These are phyloP conservation scores for Cladosporium sp. DNA, from an alignment of 2,329 filamentous ascomycete species.

Conservation along the genomic window DNA sequence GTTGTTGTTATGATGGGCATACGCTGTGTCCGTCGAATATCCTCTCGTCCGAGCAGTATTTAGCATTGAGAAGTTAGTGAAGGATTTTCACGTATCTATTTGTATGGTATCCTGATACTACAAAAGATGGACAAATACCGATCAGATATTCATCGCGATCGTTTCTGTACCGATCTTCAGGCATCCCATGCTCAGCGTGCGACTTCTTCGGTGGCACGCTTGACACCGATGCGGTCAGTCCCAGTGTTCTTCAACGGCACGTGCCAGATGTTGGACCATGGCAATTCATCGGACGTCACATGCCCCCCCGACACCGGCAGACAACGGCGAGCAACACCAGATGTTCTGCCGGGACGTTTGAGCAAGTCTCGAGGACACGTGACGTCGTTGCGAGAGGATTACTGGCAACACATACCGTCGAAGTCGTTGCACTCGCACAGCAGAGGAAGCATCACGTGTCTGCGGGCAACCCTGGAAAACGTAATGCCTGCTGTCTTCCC, in stretches of 20 bases:
- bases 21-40: neutral
- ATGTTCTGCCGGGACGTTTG: neutral
- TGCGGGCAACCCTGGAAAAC: neutral
- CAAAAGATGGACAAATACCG: neutral
- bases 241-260: constrained; percentile 16
- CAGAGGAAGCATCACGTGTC: neutral
- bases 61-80: neutral
- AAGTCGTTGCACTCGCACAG: neutral
- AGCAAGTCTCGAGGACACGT: neutral
- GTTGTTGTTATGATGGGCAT: neutral
- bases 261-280: constrained; percentile 9
- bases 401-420: neutral
- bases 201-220: constrained; percentile 2
- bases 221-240: neutral
- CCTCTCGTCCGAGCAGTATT: neutral
- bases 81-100: neutral
- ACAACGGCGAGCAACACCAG: neutral
- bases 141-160: neutral
- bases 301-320: constrained; percentile 2
- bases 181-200: neutral
- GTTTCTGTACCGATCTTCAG: constrained; percentile 1
- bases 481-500: neutral
- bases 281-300: constrained; percentile 10
- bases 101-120: neutral
- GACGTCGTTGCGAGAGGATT: neutral